Conservation (phyloP, 352 stramenopile species). For the Phytophthora palmivora region DNA sequence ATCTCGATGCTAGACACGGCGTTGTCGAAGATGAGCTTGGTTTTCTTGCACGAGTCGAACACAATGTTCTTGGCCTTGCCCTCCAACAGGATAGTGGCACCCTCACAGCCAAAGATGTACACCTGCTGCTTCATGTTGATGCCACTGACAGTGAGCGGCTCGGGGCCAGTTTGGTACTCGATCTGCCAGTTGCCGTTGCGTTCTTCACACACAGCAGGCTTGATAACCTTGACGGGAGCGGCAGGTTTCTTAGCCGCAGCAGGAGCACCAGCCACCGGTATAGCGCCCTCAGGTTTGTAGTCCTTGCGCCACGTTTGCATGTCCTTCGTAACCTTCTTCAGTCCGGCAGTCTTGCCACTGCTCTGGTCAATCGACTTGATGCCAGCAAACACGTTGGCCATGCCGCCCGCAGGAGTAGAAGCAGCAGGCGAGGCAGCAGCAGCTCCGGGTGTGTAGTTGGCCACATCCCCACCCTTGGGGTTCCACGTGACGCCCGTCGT, state of each 20-base stretch:
- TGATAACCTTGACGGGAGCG: slow-evolving; percentile 48
- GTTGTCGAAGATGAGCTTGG: slow-evolving; percentile 96
- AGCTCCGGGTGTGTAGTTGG: slow-evolving; percentile 45
- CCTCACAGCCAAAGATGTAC: slow-evolving; percentile 96
- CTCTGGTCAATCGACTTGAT: slow-evolving; percentile 91
- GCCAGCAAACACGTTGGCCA: slow-evolving; percentile 89
- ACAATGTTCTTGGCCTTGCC: slow-evolving; percentile 98
- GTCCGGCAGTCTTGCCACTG: slow-evolving; percentile 90
- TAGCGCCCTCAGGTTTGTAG: slow-evolving; percentile 76
- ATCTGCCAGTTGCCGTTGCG: slow-evolving; percentile 97
- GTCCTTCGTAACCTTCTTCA: slow-evolving; percentile 97
- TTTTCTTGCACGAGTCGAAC: slow-evolving; percentile 96
- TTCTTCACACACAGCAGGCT: slow-evolving; percentile 80
- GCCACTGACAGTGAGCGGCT: slow-evolving; percentile 89
- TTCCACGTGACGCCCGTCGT: slow-evolving; percentile 96
- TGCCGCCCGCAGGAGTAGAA: slow-evolving; percentile 52
- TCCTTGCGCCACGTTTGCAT: slow-evolving; percentile 98
- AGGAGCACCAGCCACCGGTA: slow-evolving; percentile 28
- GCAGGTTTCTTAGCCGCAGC: slow-evolving; percentile 36
- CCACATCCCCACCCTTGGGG: slow-evolving; percentile 72
- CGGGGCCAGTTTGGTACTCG: slow-evolving; percentile 92
- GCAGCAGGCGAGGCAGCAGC: slow-evolving; percentile 37
- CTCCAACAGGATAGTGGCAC: slow-evolving; percentile 94
- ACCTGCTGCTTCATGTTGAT: slow-evolving; percentile 96
- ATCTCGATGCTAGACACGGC: slow-evolving; percentile 97